Percentiles rank a stretch among this genome's conserved stretches.
These are phyloP conservation scores for Dryas integrifolia DNA, from an alignment of 331 rosid genomes.

Conservation along the genomic window DNA sequence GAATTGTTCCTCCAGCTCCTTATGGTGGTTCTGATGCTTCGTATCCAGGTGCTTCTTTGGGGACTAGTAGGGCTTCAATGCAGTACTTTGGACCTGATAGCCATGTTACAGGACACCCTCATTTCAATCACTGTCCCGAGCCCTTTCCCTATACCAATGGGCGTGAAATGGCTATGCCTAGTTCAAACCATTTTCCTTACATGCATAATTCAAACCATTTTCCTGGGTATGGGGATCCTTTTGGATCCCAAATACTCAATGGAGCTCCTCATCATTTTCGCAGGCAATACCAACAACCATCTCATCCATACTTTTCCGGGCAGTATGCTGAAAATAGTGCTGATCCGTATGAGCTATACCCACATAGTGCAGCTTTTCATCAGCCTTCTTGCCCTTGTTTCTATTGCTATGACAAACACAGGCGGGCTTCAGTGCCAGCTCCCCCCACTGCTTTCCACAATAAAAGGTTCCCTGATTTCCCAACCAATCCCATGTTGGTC, in stretches of 20 bases:
- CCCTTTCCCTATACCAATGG: conserved; percentile 56
- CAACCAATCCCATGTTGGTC: conserved; percentile 52
- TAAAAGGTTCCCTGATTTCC: conserved; percentile 50
- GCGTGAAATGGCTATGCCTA: conserved; percentile 47
- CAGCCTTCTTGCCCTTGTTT: conserved; percentile 75
- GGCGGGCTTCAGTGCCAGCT: conserved; percentile 41
- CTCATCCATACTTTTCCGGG: conserved; percentile 68
- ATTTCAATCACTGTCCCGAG: conserved; percentile 48
- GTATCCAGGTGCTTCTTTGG: conserved; percentile 48
- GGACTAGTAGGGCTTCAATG: conserved; percentile 46
- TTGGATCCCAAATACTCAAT: conserved; percentile 43
- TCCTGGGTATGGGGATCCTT: conserved; percentile 72
- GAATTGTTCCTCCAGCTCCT: conserved; percentile 56
- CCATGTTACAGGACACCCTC: conserved; percentile 51
- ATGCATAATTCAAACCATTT: conserved; percentile 52
- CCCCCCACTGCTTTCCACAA: conserved; percentile 53
- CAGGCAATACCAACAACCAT: conserved; percentile 46
- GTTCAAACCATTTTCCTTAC: conserved; percentile 42
- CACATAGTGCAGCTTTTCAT: conserved; percentile 50
- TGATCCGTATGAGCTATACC: conserved; percentile 54
- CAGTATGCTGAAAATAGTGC: conserved; percentile 42
- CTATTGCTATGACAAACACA: conserved; percentile 58
- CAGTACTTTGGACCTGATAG: conserved; percentile 51
- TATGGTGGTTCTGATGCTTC: conserved; percentile 47
- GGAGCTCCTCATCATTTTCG: conserved; percentile 52